Base-by-base conservation (phyloP, 257 asterid species). In the Solanum tarijense region DNA sequence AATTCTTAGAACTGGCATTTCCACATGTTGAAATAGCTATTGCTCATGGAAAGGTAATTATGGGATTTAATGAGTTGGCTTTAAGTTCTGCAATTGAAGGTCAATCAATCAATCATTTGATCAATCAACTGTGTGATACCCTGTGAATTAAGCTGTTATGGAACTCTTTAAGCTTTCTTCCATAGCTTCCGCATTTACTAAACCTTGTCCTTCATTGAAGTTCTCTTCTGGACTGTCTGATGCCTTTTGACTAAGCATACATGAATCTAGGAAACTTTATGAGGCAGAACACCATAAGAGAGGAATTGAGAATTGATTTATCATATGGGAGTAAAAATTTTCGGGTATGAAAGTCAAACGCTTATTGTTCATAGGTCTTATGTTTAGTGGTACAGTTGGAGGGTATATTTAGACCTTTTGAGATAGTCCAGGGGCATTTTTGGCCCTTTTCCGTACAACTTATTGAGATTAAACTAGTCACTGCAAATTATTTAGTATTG, bases 1-100 rank as follows among this genome's bases (percentile, higher is more conserved):
- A 95, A 88, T 94, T 95, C 89, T 92, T 97, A 91, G 93, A 89
- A 79, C 92, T 84, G 87, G 89, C 93, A 87, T 97, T 94, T 93
- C 97, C 96, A 88, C 73, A 93, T 89, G 93, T 94, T 91, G 97
- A 94, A 89, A 92, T 93, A 91, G 98, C 99, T 87, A 92, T 96
- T 90, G 99, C 99, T 89, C 99, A 97, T 90, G 99, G 99, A 90
- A 95, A 97, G 98, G 99, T 96, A 89, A 88, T 81, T 36, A 88
- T 89, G 43, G 86, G 29, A 82, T 41, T 86, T 72, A 16, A 32
- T 55, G 62, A 69, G 66, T 35, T 82, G 23, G 27, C 75, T 46
- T 87, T 90, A 23, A 87, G 52, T 86, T 62, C 87, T n/a, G 43
- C 79, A 83, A 87, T 73, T 72, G 52, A 34, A 16, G 46, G 83